Conservation (phyloP, 2,329 filamentous ascomycete species). For the Geosmithia putterillii region DNA sequence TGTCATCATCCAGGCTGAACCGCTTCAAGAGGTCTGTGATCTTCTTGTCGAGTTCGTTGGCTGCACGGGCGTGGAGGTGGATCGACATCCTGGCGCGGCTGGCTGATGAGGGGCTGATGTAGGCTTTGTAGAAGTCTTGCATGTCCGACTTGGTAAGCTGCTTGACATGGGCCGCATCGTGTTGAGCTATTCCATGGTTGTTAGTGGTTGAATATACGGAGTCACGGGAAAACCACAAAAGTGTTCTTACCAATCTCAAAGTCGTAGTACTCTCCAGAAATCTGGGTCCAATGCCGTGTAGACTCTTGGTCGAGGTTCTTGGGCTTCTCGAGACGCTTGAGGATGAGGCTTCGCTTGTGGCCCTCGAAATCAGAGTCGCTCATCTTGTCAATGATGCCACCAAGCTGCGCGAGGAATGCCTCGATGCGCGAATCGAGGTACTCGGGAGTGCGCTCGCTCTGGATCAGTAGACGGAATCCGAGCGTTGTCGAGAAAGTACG, state of each 20-base stretch:
- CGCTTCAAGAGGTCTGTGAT: conserved; percentile 25
- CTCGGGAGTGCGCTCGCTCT: conserved; percentile 74
- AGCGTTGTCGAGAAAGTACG: conserved; percentile 63
- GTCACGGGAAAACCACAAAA: neutral
- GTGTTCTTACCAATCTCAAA: conserved; percentile 62
- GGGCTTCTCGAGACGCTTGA: conserved; percentile 76
- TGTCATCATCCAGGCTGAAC: conserved; percentile 19
- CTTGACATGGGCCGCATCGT: conserved; percentile 65
- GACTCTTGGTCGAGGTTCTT: conserved; percentile 88
- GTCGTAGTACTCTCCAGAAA: conserved; percentile 77
- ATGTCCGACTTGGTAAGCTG: conserved; percentile 69
- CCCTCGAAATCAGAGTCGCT: conserved; percentile 73
- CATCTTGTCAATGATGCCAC: conserved; percentile 60
- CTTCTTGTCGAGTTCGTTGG: conserved; percentile 30
- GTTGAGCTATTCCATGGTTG: conserved; percentile 41
- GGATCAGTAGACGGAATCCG: conserved; percentile 81
- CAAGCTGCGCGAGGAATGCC: conserved; percentile 61
- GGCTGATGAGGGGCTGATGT: conserved; percentile 62
- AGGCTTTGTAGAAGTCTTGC: conserved; percentile 62
- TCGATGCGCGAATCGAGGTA: conserved; percentile 86
- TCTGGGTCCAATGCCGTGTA: conserved; percentile 71
- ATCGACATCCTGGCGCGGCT: conserved; percentile 73
- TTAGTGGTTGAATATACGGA: neutral
- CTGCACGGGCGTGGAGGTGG: conserved; percentile 66
- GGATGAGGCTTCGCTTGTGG: conserved; percentile 81